A percentile compares a stretch with the other conserved stretches of the same genome.
These are phyloP conservation scores for Pythium plurisporium DNA, from an alignment of 352 stramenopile species.

Conservation along the genomic window DNA sequence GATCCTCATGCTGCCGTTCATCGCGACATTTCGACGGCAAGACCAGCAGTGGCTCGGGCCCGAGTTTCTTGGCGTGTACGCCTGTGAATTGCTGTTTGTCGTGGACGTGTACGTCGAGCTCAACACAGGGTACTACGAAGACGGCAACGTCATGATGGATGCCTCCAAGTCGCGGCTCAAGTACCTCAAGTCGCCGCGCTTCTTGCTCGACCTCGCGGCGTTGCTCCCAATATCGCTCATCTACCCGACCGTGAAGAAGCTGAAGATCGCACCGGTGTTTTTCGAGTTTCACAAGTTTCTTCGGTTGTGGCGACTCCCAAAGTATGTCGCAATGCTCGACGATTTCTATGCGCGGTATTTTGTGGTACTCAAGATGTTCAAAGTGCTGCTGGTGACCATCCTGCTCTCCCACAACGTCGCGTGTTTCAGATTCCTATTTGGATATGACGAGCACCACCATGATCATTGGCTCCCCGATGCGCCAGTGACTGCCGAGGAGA, in stretches of 20 bases:
- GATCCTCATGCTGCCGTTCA: conserved; percentile 43
- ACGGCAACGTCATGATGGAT: conserved; percentile 50
- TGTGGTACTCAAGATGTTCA: conserved; percentile 63
- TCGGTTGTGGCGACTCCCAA: conserved; percentile 39
- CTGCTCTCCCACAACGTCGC: conserved; percentile 54
- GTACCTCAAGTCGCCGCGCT: conserved; percentile 52
- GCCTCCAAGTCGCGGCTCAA: conserved; percentile 38
- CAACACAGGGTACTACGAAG: conserved; percentile 69
- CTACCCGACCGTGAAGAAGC: background rate
- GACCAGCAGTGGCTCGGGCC: conserved; percentile 18
- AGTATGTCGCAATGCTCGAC: conserved; percentile 51
- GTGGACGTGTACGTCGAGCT: conserved; percentile 58
- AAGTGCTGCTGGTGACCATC: conserved; percentile 44
- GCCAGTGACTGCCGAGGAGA: background rate
- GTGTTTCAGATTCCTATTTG: conserved; percentile 53
- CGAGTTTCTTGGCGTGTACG: conserved; percentile 38
- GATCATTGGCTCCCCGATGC: conserved; percentile 47
- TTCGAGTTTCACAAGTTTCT: conserved; percentile 65
- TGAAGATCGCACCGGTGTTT: conserved; percentile 21
- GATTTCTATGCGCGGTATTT: conserved; percentile 56
- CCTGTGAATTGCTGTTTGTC: conserved; percentile 51
- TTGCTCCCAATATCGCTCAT: conserved; percentile 44
- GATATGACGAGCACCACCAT: conserved; percentile 38
- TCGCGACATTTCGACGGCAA: conserved; percentile 33
- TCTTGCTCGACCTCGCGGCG: conserved; percentile 43